Evolutionary conservation across 2,329 filamentous ascomycete species (phyloP).

Genomic region (Cladosporium sp.): DNA sequence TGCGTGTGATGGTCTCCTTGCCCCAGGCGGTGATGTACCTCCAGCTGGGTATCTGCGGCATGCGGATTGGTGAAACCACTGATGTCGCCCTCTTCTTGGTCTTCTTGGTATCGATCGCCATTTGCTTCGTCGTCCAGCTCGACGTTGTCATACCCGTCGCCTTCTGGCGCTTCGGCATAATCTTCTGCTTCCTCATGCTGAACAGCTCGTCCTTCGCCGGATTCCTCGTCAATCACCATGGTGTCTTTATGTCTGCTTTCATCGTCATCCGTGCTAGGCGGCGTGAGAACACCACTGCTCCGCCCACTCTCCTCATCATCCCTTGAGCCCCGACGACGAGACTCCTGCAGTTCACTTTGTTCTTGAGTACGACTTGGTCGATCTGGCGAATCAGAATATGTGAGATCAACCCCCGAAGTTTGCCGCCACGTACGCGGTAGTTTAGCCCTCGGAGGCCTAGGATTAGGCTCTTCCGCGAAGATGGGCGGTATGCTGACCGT

Average conservation of each 20-base stretch:
- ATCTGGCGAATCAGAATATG: constrained; percentile 34
- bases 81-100: constrained; percentile 8
- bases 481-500: constrained; percentile 1
- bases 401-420: constrained; percentile 32
- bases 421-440: constrained; percentile 38
- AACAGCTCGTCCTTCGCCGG: not conserved
- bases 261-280: constrained; percentile 27
- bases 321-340: not conserved
- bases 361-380: constrained; percentile 3
- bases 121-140: constrained; percentile 14
- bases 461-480: constrained; percentile 23
- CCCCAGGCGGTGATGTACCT: constrained; percentile 5
- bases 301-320: constrained; percentile 5
- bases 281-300: constrained; percentile 26
- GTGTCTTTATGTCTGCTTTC: constrained; percentile 10
- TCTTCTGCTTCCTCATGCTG: constrained; percentile 6
- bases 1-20: not conserved
- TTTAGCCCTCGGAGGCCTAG: constrained; percentile 33
- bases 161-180: constrained; percentile 14
- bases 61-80: constrained; percentile 8
- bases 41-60: constrained; percentile 9
- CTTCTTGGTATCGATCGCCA: constrained; percentile 14
- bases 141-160: constrained; percentile 14
- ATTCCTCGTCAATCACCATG: not conserved
- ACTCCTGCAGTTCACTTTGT: not conserved